These are phyloP conservation scores for Leucosporidium creatinivorum DNA, from an alignment of 768 basidiomycete genomes.

Conservation along the genomic window DNA sequence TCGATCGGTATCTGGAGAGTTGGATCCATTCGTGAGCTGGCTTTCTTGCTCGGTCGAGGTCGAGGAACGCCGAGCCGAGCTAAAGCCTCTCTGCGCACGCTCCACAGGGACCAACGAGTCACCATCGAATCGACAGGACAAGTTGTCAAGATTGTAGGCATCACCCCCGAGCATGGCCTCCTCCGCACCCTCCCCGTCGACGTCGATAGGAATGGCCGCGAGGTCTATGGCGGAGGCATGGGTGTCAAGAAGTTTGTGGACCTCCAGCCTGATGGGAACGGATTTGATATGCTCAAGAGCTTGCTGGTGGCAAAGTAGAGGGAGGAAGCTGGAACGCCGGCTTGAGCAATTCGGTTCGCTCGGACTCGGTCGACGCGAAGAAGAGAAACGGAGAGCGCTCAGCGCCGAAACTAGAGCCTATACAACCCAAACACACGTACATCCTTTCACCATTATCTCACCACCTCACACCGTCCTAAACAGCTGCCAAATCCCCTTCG, in stretches of 20 bases:
- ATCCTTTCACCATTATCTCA: too few relatives aligned
- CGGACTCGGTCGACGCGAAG: too few relatives aligned
- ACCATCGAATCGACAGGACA: conserved; percentile 68
- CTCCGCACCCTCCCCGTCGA: conserved; percentile 67
- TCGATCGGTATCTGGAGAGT: conserved; percentile 63
- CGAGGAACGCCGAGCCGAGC: neutral
- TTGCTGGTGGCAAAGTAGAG: conserved; percentile 18
- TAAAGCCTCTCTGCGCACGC: neutral
- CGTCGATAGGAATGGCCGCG: conserved; percentile 32
- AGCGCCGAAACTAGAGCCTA: too few relatives aligned
- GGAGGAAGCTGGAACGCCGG: neutral
- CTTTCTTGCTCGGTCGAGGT: neutral
- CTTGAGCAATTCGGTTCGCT: neutral
- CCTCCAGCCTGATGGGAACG: conserved; percentile 93
- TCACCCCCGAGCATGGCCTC: conserved; percentile 80
- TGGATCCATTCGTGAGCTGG: conserved; percentile 87
- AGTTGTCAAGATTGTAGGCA: conserved; percentile 67
- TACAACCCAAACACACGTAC: too few relatives aligned
- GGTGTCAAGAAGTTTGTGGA: conserved; percentile 58
- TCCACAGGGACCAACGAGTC: conserved; percentile 65
- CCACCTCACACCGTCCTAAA: conserved; percentile 59
- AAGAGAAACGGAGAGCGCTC: too few relatives aligned
- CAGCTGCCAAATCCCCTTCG: conserved; percentile 64
- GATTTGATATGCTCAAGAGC: conserved; percentile 71
- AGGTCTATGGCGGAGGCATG: conserved; percentile 35